Evolutionary conservation across 306 rosid genomes (phyloP).

Genomic region (Psophocarpus tetragonolobus): DNA sequence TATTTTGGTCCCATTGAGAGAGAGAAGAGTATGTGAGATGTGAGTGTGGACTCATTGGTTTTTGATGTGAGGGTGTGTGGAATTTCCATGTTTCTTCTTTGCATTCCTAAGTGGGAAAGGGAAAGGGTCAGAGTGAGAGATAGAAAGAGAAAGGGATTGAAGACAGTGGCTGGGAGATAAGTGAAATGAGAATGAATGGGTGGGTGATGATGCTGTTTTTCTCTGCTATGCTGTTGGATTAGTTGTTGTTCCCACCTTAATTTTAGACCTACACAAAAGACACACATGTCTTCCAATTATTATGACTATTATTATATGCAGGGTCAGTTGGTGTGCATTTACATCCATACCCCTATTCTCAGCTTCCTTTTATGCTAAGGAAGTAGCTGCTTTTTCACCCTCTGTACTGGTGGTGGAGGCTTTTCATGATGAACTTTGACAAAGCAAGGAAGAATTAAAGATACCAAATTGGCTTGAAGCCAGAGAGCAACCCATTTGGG

Average conservation of each 20-base stretch:
- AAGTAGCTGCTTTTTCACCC: background rate
- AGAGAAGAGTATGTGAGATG: constrained; percentile 2
- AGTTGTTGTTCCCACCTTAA: background rate
- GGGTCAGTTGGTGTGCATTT: background rate
- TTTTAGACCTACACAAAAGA: background rate
- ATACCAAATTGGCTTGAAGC: constrained; percentile 15
- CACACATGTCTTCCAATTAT: background rate
- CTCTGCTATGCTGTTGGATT: background rate
- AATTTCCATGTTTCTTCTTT: constrained; percentile 63
- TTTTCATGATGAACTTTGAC: constrained; percentile 38
- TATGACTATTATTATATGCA: background rate
- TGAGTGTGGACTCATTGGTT: constrained; percentile 50
- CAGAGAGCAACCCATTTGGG: background rate
- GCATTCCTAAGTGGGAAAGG: constrained; percentile 51
- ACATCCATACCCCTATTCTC: constrained; percentile 29
- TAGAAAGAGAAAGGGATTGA: background rate
- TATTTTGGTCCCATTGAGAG: constrained; percentile 71
- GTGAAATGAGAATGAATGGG: background rate
- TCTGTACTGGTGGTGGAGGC: constrained; percentile 21
- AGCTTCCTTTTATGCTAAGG: constrained; percentile 18
- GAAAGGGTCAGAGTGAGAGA: constrained; percentile 23
- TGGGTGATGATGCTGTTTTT: background rate
- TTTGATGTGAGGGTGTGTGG: constrained; percentile 44
- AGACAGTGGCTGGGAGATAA: background rate
- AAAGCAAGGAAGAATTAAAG: constrained; percentile 17